These are phyloP conservation scores for Herpetospermum pedunculosum DNA, from an alignment of 306 rosid genomes.

Conservation along the genomic window DNA sequence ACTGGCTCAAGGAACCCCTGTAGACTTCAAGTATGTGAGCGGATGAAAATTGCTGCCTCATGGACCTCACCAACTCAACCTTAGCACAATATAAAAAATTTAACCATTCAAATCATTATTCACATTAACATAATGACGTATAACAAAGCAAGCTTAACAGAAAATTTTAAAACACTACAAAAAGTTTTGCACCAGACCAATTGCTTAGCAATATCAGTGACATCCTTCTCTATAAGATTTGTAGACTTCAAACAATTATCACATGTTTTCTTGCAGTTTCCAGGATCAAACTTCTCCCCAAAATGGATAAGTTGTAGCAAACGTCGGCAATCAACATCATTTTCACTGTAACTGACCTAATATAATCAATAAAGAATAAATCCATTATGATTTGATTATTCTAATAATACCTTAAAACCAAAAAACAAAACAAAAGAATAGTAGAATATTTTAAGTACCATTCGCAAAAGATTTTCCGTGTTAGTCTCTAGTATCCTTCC, in stretches of 20 bases:
- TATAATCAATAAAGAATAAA: conserved; percentile 13
- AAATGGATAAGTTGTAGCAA: conserved; percentile 82
- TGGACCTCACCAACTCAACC: conserved; percentile 74
- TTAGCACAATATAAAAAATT: conserved; percentile 22
- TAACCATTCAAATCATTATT: not conserved
- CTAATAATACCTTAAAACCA: not conserved
- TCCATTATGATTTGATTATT: not conserved
- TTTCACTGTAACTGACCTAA: conserved; percentile 94
- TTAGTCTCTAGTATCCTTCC: conserved; percentile 83
- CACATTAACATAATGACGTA: not conserved
- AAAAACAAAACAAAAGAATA: conserved; percentile 4
- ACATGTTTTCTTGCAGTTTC: conserved; percentile 81
- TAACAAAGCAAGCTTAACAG: not conserved
- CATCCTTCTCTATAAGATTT: conserved; percentile 72
- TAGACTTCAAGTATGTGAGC: conserved; percentile 83
- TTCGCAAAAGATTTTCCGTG: conserved; percentile 76
- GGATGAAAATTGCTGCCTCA: conserved; percentile 74
- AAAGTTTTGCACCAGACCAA: conserved; percentile 45
- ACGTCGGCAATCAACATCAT: conserved; percentile 85
- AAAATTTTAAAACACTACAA: conserved; percentile 4
- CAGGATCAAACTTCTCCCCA: conserved; percentile 84
- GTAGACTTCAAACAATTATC: conserved; percentile 73
- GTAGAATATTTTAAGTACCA: conserved; percentile 37
- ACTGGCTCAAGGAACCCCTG: conserved; percentile 86
- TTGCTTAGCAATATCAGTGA: conserved; percentile 71